Conservation (phyloP, 306 rosid species). For the Citrullus amarus region DNA sequence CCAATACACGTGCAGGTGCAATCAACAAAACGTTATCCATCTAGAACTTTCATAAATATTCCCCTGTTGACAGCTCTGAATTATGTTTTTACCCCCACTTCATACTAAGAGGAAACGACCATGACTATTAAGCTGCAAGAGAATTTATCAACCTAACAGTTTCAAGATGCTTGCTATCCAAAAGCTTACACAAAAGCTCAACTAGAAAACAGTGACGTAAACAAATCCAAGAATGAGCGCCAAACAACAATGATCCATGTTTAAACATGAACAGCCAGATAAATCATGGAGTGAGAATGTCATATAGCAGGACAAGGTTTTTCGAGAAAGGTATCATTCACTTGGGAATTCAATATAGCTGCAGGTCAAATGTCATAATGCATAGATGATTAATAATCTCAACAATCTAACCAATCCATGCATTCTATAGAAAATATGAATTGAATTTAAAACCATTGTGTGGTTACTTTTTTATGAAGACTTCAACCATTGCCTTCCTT, state of each 20-base stretch:
- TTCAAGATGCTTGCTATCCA: not conserved
- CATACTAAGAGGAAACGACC: not conserved
- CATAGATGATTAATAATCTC: not conserved
- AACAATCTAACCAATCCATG: not conserved
- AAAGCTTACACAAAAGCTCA: not conserved
- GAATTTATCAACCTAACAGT: not conserved
- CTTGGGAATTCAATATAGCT: not conserved
- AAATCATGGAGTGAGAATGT: not conserved
- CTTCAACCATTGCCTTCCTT: constrained; percentile 79
- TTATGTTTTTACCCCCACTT: not conserved
- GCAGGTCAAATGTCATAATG: not conserved
- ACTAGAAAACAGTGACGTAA: not conserved
- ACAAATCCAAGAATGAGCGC: not conserved
- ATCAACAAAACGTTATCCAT: not conserved
- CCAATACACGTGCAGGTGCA: not conserved
- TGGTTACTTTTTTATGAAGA: constrained; percentile 70
- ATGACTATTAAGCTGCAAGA: not conserved
- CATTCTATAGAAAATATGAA: not conserved
- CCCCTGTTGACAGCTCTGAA: not conserved
- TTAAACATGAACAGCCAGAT: not conserved
- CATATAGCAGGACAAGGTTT: not conserved
- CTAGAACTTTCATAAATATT: not conserved
- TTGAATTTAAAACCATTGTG: not conserved
- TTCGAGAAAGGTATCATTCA: not conserved
- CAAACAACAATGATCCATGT: not conserved